Base-by-base conservation (phyloP, 495 filamentous ascomycete genomes). In the Xanthoparmelia taractica region DNA sequence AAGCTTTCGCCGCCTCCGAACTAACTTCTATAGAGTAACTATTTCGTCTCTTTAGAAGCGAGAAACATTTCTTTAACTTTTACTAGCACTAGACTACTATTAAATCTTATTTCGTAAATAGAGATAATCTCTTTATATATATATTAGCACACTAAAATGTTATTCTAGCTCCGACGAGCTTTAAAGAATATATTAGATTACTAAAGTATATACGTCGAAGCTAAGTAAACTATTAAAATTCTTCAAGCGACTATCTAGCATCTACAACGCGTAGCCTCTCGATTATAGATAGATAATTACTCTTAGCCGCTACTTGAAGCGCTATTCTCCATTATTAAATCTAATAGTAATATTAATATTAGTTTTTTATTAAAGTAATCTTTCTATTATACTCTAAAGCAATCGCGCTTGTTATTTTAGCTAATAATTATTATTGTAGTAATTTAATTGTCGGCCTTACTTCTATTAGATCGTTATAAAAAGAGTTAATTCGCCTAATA, bases 261-360 rank as follows among this genome's bases (percentile, higher is more conserved):
- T 8, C 40, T 43, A 15, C 37, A 18, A 20, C 40, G 48, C 47
- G 40, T 34, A 61, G 59, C 31, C 25, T 61, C 4, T 61, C 45
- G 20, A 61, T 20, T 18, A 61, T 45, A 34, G 59, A 17, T 11
- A 61, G 45, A 34, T 61, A 45, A 34, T 27, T 27, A 52, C 31
- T n/a, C 45, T n/a, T 18, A 54, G 59, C 45, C n/a, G 58, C 58
- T 45, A 40, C 58, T 60, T 60, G 58, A 48, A 60, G 58, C 27
- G 58, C 40, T 15, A 45, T 61, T 52, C 45, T 61, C 31, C 25
- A 8, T n/a, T n/a, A 33, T 54, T 50, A 61, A 25, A 61, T 48
- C 18, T 45, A 52, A 25, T 34, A 52, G 41, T 31, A 61, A 38
- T 38, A 29, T 61, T 61, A 18, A 61, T 27, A 61, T 61, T 27